Evolutionary conservation across 2,329 filamentous ascomycete species (phyloP).

Genomic region (Aspergillus melleus): DNA sequence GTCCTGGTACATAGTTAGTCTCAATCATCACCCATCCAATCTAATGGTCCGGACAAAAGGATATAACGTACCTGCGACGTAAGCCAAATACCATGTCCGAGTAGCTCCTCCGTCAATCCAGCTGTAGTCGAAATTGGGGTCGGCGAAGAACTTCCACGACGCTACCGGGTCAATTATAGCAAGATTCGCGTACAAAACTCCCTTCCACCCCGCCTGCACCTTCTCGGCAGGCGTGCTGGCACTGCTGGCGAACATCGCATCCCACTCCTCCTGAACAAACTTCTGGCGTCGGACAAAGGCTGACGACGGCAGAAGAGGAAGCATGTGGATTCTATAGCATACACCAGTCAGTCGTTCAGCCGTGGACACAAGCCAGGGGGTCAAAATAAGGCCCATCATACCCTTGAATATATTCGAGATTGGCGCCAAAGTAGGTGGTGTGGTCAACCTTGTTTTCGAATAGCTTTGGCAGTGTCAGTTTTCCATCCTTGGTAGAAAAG

Average conservation of each 20-base stretch:
- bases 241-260: conserved; percentile 69
- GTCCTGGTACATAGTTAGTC: conserved; percentile 8
- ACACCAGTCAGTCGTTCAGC: conserved; percentile 20
- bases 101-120: conserved; percentile 77
- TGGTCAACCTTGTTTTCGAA: conserved; percentile 98
- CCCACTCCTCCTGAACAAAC: conserved; percentile 84
- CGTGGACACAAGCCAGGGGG: not conserved
- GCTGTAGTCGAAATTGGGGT: conserved; percentile 61
- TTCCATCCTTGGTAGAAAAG: not conserved
- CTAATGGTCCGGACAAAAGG: not conserved
- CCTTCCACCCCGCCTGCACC: conserved; percentile 77
- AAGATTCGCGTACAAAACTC: conserved; percentile 79
- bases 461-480: conserved; percentile 49
- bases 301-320: conserved; percentile 70
- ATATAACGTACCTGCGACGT: conserved; percentile 62
- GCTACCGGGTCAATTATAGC: conserved; percentile 70
- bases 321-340: conserved; percentile 74
- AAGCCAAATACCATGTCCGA: conserved; percentile 81
- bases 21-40: not conserved
- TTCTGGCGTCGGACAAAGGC: conserved; percentile 63
- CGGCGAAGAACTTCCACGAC: conserved; percentile 74
- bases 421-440: conserved; percentile 80
- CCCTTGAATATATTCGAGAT: conserved; percentile 69
- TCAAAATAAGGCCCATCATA: conserved; percentile 23
- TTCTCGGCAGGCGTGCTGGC: conserved; percentile 57